These are phyloP conservation scores for Tulasnella sp. DNA, from an alignment of 768 basidiomycete genomes.

Conservation along the genomic window DNA sequence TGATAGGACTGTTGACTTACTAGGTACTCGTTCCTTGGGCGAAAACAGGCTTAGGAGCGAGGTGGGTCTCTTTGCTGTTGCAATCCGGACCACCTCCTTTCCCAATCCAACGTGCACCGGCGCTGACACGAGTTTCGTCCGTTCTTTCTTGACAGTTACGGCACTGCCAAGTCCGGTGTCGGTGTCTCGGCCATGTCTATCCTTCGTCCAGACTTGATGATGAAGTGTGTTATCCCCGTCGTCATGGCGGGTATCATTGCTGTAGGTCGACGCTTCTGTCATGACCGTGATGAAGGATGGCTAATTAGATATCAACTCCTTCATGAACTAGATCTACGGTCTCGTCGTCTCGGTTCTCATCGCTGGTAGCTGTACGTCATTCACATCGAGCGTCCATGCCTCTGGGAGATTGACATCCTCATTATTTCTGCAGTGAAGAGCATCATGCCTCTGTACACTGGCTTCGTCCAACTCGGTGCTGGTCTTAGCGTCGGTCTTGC, in stretches of 20 bases:
- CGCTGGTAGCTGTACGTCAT: slow-evolving; percentile 71
- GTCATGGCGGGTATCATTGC: slow-evolving; percentile 99
- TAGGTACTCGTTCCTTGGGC: not conserved
- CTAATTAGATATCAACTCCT: not conserved
- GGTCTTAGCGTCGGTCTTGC: slow-evolving; percentile 87
- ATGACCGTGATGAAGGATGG: not conserved
- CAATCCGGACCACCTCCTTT: not conserved
- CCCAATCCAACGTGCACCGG: not conserved
- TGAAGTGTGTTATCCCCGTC: slow-evolving; percentile 94
- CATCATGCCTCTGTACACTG: slow-evolving; percentile 82
- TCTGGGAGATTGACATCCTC: not conserved
- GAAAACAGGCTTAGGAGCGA: slow-evolving; percentile 65
- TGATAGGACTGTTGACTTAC: not conserved
- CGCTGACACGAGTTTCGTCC: not conserved
- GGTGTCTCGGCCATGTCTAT: slow-evolving; percentile 98
- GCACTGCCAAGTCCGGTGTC: slow-evolving; percentile 97
- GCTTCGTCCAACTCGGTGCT: slow-evolving; percentile 89
- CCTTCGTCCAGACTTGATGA: slow-evolving; percentile 91
- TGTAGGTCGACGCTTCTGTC: slow-evolving; percentile 40
- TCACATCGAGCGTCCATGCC: not conserved
- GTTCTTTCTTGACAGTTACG: slow-evolving; percentile 53
- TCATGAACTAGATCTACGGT: slow-evolving; percentile 76
- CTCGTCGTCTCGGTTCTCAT: slow-evolving; percentile 99
- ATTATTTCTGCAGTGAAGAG: slow-evolving; percentile 42
- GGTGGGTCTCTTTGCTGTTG: slow-evolving; percentile 34